phyloP scores from a whole-genome alignment of 192 early-diverging fungal species.

The Oehlia diaphana region DNA sequence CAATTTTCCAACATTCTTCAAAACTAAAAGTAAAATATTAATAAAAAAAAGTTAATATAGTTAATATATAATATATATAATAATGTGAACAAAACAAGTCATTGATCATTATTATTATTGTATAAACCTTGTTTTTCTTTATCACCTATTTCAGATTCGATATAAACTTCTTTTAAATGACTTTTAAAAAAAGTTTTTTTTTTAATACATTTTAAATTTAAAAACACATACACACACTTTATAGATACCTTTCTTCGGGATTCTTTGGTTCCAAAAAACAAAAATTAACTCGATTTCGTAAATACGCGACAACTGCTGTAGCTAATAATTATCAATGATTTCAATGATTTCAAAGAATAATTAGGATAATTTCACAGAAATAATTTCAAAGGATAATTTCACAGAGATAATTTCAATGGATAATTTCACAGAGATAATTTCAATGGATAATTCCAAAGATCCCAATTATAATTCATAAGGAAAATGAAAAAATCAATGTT shows the following conservation, averaged over 20 bases:
- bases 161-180: conserved; percentile 55
- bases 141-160: conserved; percentile 68
- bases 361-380: background rate
- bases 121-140: conserved; percentile 60
- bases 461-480: too few species aligned
- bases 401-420: too few species aligned
- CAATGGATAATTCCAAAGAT: too few species aligned
- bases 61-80: background rate
- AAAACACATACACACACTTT: too few species aligned
- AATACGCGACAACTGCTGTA: conserved; percentile 64
- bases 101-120: too few species aligned
- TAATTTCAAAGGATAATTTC: too few species aligned
- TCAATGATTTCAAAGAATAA: background rate
- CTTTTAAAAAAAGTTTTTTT: conserved; percentile 30
- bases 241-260: conserved; percentile 44
- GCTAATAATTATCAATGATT: conserved; percentile 36
- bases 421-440: too few species aligned
- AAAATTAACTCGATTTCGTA: conserved; percentile 64
- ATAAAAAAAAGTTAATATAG: background rate
- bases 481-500: background rate
- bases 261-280: conserved; percentile 72
- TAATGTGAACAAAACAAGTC: background rate
- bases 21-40: conserved; percentile 42
- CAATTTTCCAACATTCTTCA: conserved; percentile 84
- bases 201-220: background rate